Evolutionary conservation across 768 basidiomycete genomes (phyloP).

Genomic region (Boletus barrowsii): DNA sequence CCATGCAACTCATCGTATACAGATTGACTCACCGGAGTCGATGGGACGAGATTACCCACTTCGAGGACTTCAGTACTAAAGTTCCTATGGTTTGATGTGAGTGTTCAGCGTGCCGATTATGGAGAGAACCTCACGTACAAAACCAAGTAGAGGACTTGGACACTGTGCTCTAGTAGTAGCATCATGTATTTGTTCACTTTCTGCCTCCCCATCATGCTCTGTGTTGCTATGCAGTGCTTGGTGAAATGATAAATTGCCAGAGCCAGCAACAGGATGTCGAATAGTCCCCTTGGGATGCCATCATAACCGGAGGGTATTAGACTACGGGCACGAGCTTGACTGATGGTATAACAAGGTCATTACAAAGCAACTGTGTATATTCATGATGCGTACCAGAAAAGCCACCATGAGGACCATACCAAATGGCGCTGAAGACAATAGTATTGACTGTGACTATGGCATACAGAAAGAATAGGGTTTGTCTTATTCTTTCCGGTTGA

Average conservation of each 20-base stretch:
- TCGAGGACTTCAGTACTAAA: too few relatives aligned
- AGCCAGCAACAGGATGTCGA: constrained; percentile 5
- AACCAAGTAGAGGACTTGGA: constrained; percentile 10
- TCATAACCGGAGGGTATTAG: not conserved
- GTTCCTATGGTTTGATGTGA: too few relatives aligned
- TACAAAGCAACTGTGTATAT: too few relatives aligned
- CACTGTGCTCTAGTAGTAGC: constrained; percentile 7
- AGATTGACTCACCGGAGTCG: too few relatives aligned
- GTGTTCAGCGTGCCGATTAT: too few relatives aligned
- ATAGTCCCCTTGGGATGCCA: not conserved
- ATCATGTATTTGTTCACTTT: constrained; percentile 9
- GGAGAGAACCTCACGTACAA: not conserved
- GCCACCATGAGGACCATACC: not conserved
- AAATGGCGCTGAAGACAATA: not conserved
- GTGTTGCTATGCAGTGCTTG: constrained; percentile 1
- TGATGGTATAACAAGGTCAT: too few relatives aligned
- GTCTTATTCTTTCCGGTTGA: not conserved
- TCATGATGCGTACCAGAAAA: not conserved
- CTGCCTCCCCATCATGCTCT: not conserved
- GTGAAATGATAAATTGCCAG: constrained; percentile 9
- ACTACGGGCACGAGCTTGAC: not conserved
- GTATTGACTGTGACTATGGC: not conserved
- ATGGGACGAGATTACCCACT: too few relatives aligned
- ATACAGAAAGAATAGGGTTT: constrained; percentile 1
- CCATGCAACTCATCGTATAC: too few relatives aligned